These are phyloP conservation scores for Termitomyces sp. DNA, from an alignment of 768 basidiomycete genomes.

Conservation along the genomic window DNA sequence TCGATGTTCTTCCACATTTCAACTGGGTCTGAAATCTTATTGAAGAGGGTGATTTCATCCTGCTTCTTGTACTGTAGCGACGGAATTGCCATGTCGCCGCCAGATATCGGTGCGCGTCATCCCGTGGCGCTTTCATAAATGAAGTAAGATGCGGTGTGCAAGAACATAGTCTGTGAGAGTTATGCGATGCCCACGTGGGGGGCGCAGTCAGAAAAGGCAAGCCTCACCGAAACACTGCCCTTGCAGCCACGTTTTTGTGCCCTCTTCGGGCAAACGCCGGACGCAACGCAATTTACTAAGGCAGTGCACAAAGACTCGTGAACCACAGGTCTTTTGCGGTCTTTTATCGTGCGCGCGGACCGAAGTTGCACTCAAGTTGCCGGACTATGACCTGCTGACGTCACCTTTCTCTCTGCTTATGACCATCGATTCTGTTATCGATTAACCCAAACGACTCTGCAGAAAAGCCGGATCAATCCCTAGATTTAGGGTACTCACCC, in stretches of 20 bases:
- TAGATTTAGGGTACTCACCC: background rate
- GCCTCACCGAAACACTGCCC: slow-evolving; percentile 14
- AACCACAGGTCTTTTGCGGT: background rate
- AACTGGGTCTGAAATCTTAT: slow-evolving; percentile 8
- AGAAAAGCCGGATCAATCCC: background rate
- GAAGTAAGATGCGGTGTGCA: slow-evolving; percentile 27
- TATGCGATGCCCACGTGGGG: slow-evolving; percentile 23
- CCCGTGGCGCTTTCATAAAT: slow-evolving; percentile 6
- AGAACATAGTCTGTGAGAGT: slow-evolving; percentile 14
- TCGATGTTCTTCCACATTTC: slow-evolving; percentile 66
- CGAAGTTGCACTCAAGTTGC: background rate
- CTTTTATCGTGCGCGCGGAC: background rate
- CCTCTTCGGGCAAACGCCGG: slow-evolving; percentile 22
- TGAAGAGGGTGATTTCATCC: slow-evolving; percentile 3
- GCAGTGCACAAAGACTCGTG: slow-evolving; percentile 18
- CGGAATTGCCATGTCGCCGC: slow-evolving; percentile 20
- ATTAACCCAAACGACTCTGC: background rate
- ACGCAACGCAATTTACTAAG: slow-evolving; percentile 17
- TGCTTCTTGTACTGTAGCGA: slow-evolving; percentile 18
- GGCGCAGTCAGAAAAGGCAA: slow-evolving; percentile 10
- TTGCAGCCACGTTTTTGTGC: slow-evolving; percentile 15
- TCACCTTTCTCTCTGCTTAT: background rate
- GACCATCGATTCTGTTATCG: background rate
- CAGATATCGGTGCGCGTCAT: slow-evolving; percentile 7
- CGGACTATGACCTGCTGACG: background rate